Percentiles rank a stretch among this genome's conserved stretches.
phyloP scores from a whole-genome alignment of 2,329 filamentous ascomycete species.

The Aaosphaeria arxii region DNA sequence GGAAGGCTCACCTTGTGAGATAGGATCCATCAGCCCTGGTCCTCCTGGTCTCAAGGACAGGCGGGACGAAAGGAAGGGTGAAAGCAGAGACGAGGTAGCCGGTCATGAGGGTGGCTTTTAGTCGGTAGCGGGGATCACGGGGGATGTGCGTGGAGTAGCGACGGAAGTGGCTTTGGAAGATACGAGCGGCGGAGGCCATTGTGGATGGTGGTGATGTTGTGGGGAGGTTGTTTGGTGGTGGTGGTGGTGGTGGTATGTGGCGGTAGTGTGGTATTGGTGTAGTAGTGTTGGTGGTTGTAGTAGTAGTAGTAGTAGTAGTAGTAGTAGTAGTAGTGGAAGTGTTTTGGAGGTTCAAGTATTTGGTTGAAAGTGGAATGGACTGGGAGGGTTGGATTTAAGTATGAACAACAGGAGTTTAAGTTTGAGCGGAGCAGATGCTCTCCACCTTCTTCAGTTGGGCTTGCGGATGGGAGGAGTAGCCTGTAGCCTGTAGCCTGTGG shows the following conservation, averaged over 20 bases:
- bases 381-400: too few species aligned
- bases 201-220: constrained; percentile 1
- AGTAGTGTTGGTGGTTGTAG: not conserved
- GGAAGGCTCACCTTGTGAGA: constrained; percentile 32
- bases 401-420: too few species aligned
- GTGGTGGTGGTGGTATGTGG: not conserved
- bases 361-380: too few species aligned
- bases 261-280: not conserved
- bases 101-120: constrained; percentile 35
- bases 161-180: constrained; percentile 25
- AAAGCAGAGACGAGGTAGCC: constrained; percentile 38
- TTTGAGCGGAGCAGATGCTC: too few species aligned
- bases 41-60: constrained; percentile 35
- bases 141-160: constrained; percentile 34
- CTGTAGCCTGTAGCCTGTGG: too few species aligned
- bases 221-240: not conserved
- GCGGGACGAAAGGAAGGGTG: constrained; percentile 39
- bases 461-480: too few species aligned
- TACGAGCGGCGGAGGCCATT: constrained; percentile 32
- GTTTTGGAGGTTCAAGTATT: too few species aligned
- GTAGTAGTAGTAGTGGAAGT: too few species aligned
- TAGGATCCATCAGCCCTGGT: constrained; percentile 36
- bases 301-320: too few species aligned
- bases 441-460: too few species aligned
- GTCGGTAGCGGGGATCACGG: constrained; percentile 32